A percentile compares a stretch with the other conserved stretches of the same genome.
Evolutionary conservation across 768 basidiomycete genomes (phyloP).

Genomic region (Naganishia friedmannii): DNA sequence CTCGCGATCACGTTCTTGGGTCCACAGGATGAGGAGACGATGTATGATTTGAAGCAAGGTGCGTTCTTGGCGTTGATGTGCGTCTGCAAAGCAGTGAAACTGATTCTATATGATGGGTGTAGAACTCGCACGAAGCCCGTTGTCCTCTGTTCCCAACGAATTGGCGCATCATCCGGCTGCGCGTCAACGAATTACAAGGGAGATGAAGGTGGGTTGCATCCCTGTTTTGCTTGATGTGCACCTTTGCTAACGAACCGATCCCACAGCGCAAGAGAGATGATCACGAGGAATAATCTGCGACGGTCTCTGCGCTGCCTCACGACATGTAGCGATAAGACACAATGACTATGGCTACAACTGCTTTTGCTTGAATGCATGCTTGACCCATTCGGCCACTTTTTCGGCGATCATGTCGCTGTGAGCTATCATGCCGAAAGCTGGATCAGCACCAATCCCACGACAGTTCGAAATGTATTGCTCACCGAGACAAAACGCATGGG

Average conservation of each 20-base stretch:
- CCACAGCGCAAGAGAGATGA: slow-evolving; percentile 22
- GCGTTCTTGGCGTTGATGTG: slow-evolving; percentile 37
- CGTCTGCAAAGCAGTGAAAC: neutral
- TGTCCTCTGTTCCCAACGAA: slow-evolving; percentile 82
- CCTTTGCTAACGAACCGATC: neutral
- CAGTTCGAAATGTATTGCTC: slow-evolving; percentile 43
- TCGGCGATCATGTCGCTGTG: slow-evolving; percentile 37
- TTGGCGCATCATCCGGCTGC: slow-evolving; percentile 88
- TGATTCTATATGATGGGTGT: slow-evolving; percentile 11
- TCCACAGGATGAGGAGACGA: slow-evolving; percentile 88
- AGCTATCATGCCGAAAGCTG: slow-evolving; percentile 15
- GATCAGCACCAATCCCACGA: neutral
- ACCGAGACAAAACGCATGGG: slow-evolving; percentile 75
- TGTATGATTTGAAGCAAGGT: slow-evolving; percentile 97
- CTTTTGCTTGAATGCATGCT: slow-evolving; percentile 21
- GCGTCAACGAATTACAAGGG: slow-evolving; percentile 81
- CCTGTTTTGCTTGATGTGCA: neutral
- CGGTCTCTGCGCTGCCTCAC: too few relatives aligned
- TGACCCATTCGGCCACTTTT: slow-evolving; percentile 31
- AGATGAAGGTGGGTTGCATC: slow-evolving; percentile 63
- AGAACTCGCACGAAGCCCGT: slow-evolving; percentile 93
- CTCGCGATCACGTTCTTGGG: slow-evolving; percentile 91
- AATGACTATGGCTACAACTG: neutral
- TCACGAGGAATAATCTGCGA: neutral
- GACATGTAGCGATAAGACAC: neutral